These are phyloP conservation scores for Abortiporus biennis DNA, from an alignment of 1,284 basidiomycete species.

Conservation along the genomic window DNA sequence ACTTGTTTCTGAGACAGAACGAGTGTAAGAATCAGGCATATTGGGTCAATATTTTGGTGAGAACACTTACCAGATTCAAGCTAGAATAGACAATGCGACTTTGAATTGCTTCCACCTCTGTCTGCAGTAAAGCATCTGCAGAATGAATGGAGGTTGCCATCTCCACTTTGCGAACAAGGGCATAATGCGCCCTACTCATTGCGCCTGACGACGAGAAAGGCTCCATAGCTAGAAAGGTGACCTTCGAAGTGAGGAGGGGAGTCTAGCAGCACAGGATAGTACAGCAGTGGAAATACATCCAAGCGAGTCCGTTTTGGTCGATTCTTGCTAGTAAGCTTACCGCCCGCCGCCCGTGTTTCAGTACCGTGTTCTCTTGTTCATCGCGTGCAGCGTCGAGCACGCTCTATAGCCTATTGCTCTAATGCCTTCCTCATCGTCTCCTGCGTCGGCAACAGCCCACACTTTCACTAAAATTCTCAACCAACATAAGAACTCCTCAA, in stretches of 20 bases:
- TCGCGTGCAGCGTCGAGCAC: neutral
- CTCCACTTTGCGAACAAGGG: constrained; percentile 66
- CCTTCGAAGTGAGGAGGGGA: neutral
- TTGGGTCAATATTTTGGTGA: constrained; percentile 7
- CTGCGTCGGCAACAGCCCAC: constrained; percentile 45
- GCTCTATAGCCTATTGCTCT: constrained; percentile 5
- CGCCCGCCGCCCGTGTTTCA: too few relatives aligned
- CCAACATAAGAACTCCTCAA: constrained; percentile 56
- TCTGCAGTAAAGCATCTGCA: constrained; percentile 50
- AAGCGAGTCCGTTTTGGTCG: neutral
- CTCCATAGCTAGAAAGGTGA: neutral
- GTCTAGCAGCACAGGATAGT: constrained; percentile 1
- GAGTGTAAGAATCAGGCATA: constrained; percentile 6
- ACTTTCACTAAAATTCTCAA: constrained; percentile 75
- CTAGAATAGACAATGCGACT: constrained; percentile 40
- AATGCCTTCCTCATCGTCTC: constrained; percentile 16
- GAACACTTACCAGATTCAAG: constrained; percentile 42
- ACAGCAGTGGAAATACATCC: neutral
- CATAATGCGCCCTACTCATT: constrained; percentile 64
- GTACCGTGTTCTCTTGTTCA: too few relatives aligned
- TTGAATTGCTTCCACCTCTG: constrained; percentile 53
- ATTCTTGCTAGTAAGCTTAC: too few relatives aligned
- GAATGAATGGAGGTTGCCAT: constrained; percentile 43
- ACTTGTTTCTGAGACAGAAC: constrained; percentile 42
- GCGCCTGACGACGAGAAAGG: constrained; percentile 73